Base-by-base conservation (phyloP, 1,284 basidiomycete species). In the Naganishia cerealis region DNA sequence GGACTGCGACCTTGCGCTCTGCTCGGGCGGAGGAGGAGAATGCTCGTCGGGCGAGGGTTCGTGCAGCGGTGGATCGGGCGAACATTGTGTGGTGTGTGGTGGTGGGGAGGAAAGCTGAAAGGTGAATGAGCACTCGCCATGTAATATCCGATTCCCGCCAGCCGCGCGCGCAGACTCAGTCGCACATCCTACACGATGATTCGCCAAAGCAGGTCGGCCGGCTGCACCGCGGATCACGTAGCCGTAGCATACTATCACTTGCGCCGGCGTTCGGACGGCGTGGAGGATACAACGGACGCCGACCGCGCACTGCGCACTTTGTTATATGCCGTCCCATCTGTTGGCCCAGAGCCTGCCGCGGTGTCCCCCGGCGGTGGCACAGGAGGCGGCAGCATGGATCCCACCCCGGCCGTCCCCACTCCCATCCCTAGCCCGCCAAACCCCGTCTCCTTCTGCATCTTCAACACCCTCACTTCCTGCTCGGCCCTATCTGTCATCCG, bases 401-500 rank as follows among this genome's bases (percentile, higher is more conserved):
- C 29, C 29, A 33, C 29, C 3, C 29, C 36, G 9, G 61, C 40
- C 5, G 61, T 8, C 29, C 29, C 33, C 16, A 38, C 48, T 1
- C 36, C 50, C 15, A 26, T 33, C 15, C 67, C 46, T 8, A 50
- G 13, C 46, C 46, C 46, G 13, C 46, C 46, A 50, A 24, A 50
- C n/a, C 46, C 70, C 29, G 56, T 43, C n/a, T 87, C 87, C 36
- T 90, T 80, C 68, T 90, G 86, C 61, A 84, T 85, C 74, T 86
- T 87, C 70, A 89, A 76, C 3, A 89, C 85, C 65, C 86, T 81
- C 53, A 93, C 86, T 74, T 97, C 94, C 75, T 90, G 88, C 39
- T 94, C 90, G 9, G 89, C 85, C 73, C 88, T 87, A 77, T 96
- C 93, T 26, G 91, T 86, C n/a, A 87, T 83, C 73, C 90, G 89